Base-by-base conservation (phyloP, 129 eudicot genomes). In the Tagetes patula region DNA sequence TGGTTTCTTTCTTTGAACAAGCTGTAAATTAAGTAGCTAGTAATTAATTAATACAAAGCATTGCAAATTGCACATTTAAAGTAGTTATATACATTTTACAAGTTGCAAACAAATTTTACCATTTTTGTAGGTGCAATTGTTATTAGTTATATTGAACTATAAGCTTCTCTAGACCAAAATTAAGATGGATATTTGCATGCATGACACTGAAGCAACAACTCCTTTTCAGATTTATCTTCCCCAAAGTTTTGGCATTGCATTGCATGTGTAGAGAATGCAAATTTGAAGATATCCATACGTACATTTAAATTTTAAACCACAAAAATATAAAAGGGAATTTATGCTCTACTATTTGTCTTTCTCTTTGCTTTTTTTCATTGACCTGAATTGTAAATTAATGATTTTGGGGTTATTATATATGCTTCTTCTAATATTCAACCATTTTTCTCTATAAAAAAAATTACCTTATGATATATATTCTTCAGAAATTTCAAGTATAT, bases 221-320 rank as follows among this genome's bases (percentile, higher is more conserved):
- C 43, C 82, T 79, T 79, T 79, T 72, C 82, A 72, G 82, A 33
- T 72, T 65, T 67, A 78, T 79, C 82, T 79, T 79, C 82, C 82
- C 82, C 72, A 79, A 79, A 65, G 78, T 72, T 79, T 79, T 79
- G 82, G 78, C 82, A 9, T 79, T 72, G 78, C 82, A 9, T 79
- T 72, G 73, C 78, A 59, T 72, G 69, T 54, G 76, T 72, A 67
- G 82, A 79, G 62, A 79, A 45, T 65, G 73, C 69, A 79, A 72
- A 79, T 41, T 78, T 79, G 75, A 69, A 69, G 73, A 79, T 59
- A 53, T 77, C 81, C 58, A 78, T 42, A 63, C 68, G 52, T 60
- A 41, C 61, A 20, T 0, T 0, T 20, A 0, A 20, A 20, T 20
- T 20, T 20, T 20, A 49, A 30, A 70, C 75, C 76, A 77, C 3